Evolutionary conservation across 2,329 filamentous ascomycete species (phyloP).

Genomic region (Pseudocercospora fuligena): DNA sequence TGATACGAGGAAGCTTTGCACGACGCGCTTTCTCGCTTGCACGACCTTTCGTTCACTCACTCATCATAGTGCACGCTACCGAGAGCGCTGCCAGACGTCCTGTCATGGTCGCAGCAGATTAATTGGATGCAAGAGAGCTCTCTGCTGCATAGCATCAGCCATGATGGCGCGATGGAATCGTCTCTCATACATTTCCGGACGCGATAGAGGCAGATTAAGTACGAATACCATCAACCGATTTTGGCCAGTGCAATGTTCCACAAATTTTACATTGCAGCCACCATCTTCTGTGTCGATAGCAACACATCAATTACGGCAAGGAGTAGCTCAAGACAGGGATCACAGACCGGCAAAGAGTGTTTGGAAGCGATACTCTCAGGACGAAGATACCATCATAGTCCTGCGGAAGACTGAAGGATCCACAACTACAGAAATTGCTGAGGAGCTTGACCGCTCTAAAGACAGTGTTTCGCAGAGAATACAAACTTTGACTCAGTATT

Average conservation of each 20-base stretch:
- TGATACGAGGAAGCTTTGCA: not conserved
- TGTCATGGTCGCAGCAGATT: not conserved
- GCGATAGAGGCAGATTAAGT: not conserved
- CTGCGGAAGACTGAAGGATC: not conserved
- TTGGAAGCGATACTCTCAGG: not conserved
- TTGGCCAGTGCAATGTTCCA: not conserved
- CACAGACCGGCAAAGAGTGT: not conserved
- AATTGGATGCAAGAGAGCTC: no score
- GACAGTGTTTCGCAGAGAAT: not conserved
- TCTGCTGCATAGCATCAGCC: not conserved
- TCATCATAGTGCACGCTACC: not conserved
- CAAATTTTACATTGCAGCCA: not conserved
- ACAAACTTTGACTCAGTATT: not conserved
- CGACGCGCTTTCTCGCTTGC: not conserved
- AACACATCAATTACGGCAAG: not conserved
- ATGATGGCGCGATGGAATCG: not conserved
- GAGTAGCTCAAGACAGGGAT: not conserved
- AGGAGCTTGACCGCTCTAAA: not conserved
- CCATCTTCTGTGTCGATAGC: not conserved
- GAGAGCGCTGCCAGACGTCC: not conserved
- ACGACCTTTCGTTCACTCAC: not conserved
- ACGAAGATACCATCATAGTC: not conserved
- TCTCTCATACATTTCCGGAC: not conserved
- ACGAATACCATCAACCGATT: not conserved
- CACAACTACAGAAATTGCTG: not conserved